A percentile compares a stretch with the other conserved stretches of the same genome.
phyloP scores from a whole-genome alignment of 2,329 filamentous ascomycete species.

The Pseudogymnoascus sp. region DNA sequence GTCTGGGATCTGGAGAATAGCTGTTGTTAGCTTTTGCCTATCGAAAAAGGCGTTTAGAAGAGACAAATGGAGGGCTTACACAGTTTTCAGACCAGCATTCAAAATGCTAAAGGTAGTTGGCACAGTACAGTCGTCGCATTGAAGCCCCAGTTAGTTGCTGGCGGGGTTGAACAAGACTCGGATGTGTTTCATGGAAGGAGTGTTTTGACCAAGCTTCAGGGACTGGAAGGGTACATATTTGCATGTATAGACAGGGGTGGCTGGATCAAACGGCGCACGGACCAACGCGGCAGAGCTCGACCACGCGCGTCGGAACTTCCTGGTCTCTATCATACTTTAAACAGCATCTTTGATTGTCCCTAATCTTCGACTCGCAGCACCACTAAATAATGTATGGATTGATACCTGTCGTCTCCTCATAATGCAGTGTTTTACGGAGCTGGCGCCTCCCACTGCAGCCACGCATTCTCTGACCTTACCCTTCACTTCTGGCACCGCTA shows the following conservation, averaged over 20 bases:
- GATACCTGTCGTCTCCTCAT: slow-evolving; percentile 15
- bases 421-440: slow-evolving; percentile 98
- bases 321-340: not conserved
- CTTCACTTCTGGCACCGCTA: slow-evolving; percentile 66
- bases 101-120: not conserved
- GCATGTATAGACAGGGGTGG: not conserved
- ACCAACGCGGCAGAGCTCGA: slow-evolving; percentile 4
- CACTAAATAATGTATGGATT: not conserved
- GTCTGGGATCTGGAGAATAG: not conserved
- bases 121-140: not conserved
- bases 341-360: not conserved
- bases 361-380: not conserved
- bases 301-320: not conserved
- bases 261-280: not conserved
- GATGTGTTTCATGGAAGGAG: not conserved
- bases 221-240: not conserved
- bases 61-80: not conserved
- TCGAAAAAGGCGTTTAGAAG: not conserved
- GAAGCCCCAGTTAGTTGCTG: not conserved
- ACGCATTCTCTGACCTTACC: slow-evolving; percentile 76
- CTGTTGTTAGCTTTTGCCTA: not conserved
- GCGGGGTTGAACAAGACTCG: slow-evolving; percentile 1
- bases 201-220: slow-evolving; percentile 5
- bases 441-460: slow-evolving; percentile 88
- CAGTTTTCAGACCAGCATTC: not conserved